Conservation (phyloP, 805 yeast genomes). For the Candida nanaspora region DNA sequence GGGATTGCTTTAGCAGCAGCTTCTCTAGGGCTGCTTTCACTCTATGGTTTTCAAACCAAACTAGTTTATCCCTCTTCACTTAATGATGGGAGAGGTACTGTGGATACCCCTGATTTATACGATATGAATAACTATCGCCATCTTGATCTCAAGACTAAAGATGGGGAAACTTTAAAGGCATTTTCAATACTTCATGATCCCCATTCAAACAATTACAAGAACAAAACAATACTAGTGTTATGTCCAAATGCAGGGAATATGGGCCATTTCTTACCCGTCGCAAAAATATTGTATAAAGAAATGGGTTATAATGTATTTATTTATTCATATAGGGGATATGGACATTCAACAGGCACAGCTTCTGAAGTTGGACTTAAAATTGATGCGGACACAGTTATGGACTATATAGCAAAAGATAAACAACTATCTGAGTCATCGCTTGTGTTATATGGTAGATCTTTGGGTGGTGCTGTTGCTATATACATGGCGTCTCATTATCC, state of each 20-base stretch:
- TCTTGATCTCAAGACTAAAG: slow-evolving; percentile 54
- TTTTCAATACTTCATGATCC: slow-evolving; percentile 50
- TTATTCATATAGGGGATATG: slow-evolving; percentile 90
- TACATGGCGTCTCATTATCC: slow-evolving; percentile 63
- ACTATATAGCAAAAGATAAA: slow-evolving; percentile 45
- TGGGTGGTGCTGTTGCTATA: slow-evolving; percentile 93
- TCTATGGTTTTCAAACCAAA: slow-evolving; percentile 55
- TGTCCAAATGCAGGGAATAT: slow-evolving; percentile 96
- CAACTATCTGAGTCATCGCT: slow-evolving; percentile 47
- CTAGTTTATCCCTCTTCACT: slow-evolving; percentile 80
- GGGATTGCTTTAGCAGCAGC: slow-evolving; percentile 38
- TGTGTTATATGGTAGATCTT: slow-evolving; percentile 76
- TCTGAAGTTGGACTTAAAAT: slow-evolving; percentile 71
- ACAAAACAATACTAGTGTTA: slow-evolving; percentile 68
- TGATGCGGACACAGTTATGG: slow-evolving; percentile 72
- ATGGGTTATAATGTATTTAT: slow-evolving; percentile 73
- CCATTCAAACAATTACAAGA: slow-evolving; percentile 29
- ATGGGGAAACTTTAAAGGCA: slow-evolving; percentile 62
- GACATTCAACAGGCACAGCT: slow-evolving; percentile 69
- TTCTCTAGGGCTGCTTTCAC: slow-evolving; percentile 37
- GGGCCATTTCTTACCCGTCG: slow-evolving; percentile 83
- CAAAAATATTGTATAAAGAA: slow-evolving; percentile 52
- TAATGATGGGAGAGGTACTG: slow-evolving; percentile 64
- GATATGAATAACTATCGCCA: slow-evolving; percentile 58
- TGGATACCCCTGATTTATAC: slow-evolving; percentile 71